These are phyloP conservation scores for Acanthamoeba culbertsoni DNA, from an alignment of 208 protist genomes.

Conservation along the genomic window DNA sequence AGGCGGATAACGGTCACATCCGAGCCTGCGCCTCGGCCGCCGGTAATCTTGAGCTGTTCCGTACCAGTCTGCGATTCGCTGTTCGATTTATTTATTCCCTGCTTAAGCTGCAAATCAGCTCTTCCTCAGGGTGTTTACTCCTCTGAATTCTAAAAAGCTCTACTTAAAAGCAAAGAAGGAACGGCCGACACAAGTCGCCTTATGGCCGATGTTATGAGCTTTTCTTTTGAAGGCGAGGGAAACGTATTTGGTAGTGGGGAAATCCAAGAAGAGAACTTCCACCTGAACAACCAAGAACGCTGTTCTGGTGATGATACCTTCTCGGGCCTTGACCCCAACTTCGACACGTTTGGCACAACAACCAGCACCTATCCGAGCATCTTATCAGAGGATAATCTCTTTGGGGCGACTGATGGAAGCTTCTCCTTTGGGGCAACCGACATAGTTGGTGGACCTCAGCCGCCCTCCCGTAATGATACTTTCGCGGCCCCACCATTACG, in stretches of 20 bases:
- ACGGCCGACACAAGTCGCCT: not conserved
- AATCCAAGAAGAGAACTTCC: not conserved
- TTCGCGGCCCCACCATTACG: too few relatives aligned
- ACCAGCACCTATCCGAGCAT: not conserved
- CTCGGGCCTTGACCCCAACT: not conserved
- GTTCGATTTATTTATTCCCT: too few relatives aligned
- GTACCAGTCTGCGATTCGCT: too few relatives aligned
- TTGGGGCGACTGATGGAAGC: not conserved
- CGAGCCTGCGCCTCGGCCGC: not conserved
- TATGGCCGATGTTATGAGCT: constrained; percentile 15
- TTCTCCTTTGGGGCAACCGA: not conserved
- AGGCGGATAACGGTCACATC: not conserved
- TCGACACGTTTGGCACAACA: not conserved
- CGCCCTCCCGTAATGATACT: too few relatives aligned
- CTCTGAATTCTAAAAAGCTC: too few relatives aligned
- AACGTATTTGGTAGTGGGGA: not conserved
- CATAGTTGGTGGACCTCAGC: too few relatives aligned
- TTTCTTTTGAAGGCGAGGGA: constrained; percentile 24
- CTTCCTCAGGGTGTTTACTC: too few relatives aligned
- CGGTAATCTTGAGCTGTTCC: not conserved
- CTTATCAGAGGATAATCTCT: not conserved
- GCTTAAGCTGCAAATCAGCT: too few relatives aligned
- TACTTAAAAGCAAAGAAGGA: not conserved
- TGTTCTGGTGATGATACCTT: not conserved
- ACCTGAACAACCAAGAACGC: not conserved